A percentile compares a stretch with the other conserved stretches of the same genome.
Evolutionary conservation across 108 stramenopile species (phyloP).

Genomic region (Seminavis robusta): DNA sequence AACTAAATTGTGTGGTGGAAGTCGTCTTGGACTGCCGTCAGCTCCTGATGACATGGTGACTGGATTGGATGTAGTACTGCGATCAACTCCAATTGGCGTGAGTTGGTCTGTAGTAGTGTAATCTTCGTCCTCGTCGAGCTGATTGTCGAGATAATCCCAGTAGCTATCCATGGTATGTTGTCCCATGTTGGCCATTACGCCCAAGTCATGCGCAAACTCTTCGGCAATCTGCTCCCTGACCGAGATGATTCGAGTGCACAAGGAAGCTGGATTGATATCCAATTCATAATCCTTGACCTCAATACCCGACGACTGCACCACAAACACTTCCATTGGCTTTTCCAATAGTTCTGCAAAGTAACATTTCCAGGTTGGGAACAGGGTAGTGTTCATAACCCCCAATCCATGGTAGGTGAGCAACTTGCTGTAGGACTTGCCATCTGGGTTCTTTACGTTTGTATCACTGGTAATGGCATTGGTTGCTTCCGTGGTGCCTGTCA

Average conservation of each 20-base stretch:
- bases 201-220: constrained; percentile 54
- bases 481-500: constrained; percentile 1
- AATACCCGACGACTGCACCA: constrained; percentile 26
- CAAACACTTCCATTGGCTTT: constrained; percentile 21
- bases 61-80: too few relatives aligned
- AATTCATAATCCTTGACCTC: constrained; percentile 45
- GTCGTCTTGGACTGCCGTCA: too few relatives aligned
- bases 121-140: too few relatives aligned
- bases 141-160: too few relatives aligned
- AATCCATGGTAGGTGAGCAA: constrained; percentile 59
- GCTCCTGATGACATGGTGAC: too few relatives aligned
- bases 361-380: constrained; percentile 59
- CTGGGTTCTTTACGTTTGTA: background rate
- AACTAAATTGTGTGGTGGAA: constrained; percentile 16
- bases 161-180: constrained; percentile 24
- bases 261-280: constrained; percentile 53
- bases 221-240: constrained; percentile 61
- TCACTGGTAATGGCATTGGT: background rate
- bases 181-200: constrained; percentile 57
- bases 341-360: constrained; percentile 53
- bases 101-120: too few relatives aligned
- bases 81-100: too few relatives aligned
- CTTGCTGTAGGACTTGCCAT: constrained; percentile 31
- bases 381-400: constrained; percentile 53
- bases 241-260: constrained; percentile 54